Conservation (phyloP, 257 asterid species). For the Petunia secreta region DNA sequence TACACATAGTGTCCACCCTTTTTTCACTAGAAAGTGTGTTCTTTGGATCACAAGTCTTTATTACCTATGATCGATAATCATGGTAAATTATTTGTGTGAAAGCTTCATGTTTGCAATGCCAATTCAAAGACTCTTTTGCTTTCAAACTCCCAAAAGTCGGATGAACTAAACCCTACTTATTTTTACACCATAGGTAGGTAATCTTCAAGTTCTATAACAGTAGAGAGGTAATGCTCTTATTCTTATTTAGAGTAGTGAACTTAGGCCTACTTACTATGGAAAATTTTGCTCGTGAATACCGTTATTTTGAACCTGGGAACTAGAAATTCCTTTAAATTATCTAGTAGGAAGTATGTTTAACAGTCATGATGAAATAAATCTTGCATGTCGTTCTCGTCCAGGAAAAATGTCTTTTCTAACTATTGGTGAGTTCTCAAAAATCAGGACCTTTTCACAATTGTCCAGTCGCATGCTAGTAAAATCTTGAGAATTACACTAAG, state of each 20-base stretch:
- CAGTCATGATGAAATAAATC: background rate
- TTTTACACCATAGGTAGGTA: background rate
- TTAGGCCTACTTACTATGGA: background rate
- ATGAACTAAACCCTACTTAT: background rate
- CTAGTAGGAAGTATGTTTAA: slow-evolving; percentile 14
- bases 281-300: background rate
- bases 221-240: background rate
- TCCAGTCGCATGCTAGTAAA: slow-evolving; percentile 21
- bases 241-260: background rate
- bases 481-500: slow-evolving; percentile 10
- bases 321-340: background rate
- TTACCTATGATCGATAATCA: slow-evolving; percentile 34
- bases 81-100: background rate
- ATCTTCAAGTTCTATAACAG: background rate
- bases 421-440: background rate
- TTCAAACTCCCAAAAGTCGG: background rate
- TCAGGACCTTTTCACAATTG: background rate
- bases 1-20: slow-evolving; percentile 13
- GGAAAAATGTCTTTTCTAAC: background rate
- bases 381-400: background rate
- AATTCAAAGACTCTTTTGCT: background rate
- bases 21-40: background rate
- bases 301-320: too few relatives aligned
- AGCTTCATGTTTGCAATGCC: background rate
- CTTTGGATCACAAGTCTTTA: background rate